Base-by-base conservation (phyloP, 768 basidiomycete species). In the Hygrophoropsis aurantiaca region DNA sequence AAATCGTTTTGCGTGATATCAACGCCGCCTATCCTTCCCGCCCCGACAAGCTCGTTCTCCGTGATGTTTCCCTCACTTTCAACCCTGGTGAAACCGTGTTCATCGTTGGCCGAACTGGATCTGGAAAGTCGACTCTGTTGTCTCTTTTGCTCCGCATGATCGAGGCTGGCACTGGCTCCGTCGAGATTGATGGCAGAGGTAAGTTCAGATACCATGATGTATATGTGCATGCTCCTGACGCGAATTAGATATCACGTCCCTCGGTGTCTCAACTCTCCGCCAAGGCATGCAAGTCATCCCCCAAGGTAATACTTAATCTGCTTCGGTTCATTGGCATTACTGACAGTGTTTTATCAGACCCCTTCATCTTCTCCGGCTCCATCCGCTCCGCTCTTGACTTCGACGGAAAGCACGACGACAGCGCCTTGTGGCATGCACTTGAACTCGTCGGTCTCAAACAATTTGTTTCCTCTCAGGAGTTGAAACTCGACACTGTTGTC, bases 201-300 rank as follows among this genome's bases (percentile, higher is more conserved):
- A 77, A 59, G 75, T 87, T 49, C 89, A 55, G 70, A 77, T 16
- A 58, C 1, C 90, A 79, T 76, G 69, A 80, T 19, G 65, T 79
- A 77, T 40, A 78, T 79, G 30, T 79, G 87, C 41, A 68, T 92
- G 4, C 85, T 87, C 56, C 88, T 88, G 48, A 74, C 79, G 66
- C 81, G 69, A 90, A 1, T 81, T 83, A 61, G 90, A 95, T 47
- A 97, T 94, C 61, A 81, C 91, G 53, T 87, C 87, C 0, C 77
- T 94, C 49, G 90, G 85, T 5, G 58, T 64, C 33, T 46, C 57
- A 25, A 66, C 60, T 33, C 39, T 65, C 40, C 60, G 60, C 26
- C 56, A 58, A 19, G 60, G 56, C 24, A 54, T 64, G 52, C 51
- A 66, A 39, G 59, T 64, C 43, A 66, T 61, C 20, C 62, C 61